phyloP scores from a whole-genome alignment of 176 grass and related monocot species.

The Cenchrus purpureus region DNA sequence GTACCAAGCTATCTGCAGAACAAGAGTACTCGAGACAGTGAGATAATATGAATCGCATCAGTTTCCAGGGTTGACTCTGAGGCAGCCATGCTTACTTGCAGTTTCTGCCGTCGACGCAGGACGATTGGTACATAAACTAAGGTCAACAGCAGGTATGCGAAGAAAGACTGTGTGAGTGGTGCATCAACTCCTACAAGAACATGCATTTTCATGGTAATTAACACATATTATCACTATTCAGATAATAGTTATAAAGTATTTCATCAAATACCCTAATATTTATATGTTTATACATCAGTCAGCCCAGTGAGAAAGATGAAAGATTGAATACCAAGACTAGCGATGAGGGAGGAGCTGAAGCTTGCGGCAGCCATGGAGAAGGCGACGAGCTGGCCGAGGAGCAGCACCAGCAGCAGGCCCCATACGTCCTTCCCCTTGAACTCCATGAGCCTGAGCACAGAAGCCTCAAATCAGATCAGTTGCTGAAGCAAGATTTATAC shows the following conservation, averaged over 20 bases:
- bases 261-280: background rate
- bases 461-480: constrained; percentile 12
- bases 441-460: constrained; percentile 26
- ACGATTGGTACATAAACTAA: constrained; percentile 68
- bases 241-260: background rate
- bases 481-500: constrained; percentile 32
- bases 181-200: constrained; percentile 58
- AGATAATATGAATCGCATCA: constrained; percentile 6
- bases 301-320: background rate
- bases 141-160: constrained; percentile 66
- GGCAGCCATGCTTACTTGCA: constrained; percentile 44
- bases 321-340: constrained; percentile 56
- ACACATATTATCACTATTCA: background rate
- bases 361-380: constrained; percentile 71
- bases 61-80: background rate
- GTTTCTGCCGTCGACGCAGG: constrained; percentile 51
- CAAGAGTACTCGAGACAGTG: constrained; percentile 18
- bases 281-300: background rate
- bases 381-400: constrained; percentile 79
- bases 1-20: constrained; percentile 86
- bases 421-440: constrained; percentile 52
- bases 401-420: constrained; percentile 55
- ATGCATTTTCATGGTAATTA: background rate
- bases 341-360: constrained; percentile 74
- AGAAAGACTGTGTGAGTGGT: constrained; percentile 83